Evolutionary conservation across 257 asterid species (phyloP), one percentile per base, ranked within the genome.

Genomic region (Primulina huaijiensis): DNA sequence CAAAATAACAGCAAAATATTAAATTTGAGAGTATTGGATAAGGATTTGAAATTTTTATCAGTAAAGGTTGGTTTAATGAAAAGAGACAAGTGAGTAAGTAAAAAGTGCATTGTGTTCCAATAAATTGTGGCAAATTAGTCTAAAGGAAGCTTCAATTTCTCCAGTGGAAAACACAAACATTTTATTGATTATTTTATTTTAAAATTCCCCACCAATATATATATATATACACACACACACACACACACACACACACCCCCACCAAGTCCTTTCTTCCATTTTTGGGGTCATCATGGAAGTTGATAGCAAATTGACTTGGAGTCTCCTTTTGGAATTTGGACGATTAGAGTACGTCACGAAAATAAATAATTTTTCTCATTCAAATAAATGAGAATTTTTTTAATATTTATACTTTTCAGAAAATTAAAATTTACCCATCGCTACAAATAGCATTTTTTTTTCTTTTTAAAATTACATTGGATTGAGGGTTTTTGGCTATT

Each of bases 41-140:
- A 67, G 46, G 35, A 27, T 65, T 57, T 11, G 4, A 33, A 71
- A 1, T 17, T 17, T 17, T 12, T 73, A 34, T 57, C 69, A 67
- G 2, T 27, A 27, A 25, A 37, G 12, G 52, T n/a, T 56, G 10
- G 55, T 50, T 50, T 50, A 17, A 50, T 58, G 16, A 40, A 52
- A 61, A 60, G 20, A 30, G 82, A 73, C 60, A 70, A 62, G 14
- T 38, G 31, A 68, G 78, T n/a, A 68, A 82, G 71, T 77, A 31
- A 74, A 81, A 75, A 69, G 75, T 10, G 20, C 30, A 11, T 14
- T 64, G 14, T 29, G 65, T 19, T 52, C 12, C 16, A 19, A 20
- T 25, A 56, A 56, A 14, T 67, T 20, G 30, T 37, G 16, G 19
- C 52, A 60, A 68, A 31, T 68, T 69, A 70, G 72, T 67, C 68